These are phyloP conservation scores for Mycena floridula DNA, from an alignment of 768 basidiomycete genomes.

Conservation along the genomic window DNA sequence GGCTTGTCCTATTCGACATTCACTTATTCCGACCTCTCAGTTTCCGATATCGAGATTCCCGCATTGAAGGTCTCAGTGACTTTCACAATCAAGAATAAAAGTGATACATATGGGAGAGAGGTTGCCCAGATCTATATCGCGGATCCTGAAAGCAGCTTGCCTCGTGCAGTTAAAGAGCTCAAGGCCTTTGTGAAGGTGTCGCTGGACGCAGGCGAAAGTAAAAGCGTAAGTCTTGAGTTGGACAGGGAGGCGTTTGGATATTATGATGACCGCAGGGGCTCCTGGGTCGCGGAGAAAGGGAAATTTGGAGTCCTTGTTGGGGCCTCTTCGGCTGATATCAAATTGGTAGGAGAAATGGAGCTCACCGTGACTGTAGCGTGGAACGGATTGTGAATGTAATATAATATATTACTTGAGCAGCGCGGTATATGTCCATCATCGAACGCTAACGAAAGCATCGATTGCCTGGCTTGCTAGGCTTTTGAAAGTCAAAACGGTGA, in stretches of 20 bases:
- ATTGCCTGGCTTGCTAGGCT: too few relatives aligned
- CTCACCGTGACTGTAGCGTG: conserved; percentile 30
- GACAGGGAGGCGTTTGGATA: conserved; percentile 44
- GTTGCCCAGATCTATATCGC: conserved; percentile 43
- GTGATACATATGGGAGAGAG: conserved; percentile 38
- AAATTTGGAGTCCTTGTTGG: conserved; percentile 39
- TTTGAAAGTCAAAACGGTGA: too few relatives aligned
- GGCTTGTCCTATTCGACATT: conserved; percentile 60
- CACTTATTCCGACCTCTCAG: conserved; percentile 36
- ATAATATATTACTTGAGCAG: too few relatives aligned
- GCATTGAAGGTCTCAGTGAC: conserved; percentile 29
- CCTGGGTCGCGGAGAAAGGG: conserved; percentile 46
- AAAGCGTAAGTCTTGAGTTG: conserved; percentile 29
- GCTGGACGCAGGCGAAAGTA: conserved; percentile 36
- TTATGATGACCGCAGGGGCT: conserved; percentile 34
- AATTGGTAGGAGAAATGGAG: conserved; percentile 27
- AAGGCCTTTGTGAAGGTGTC: conserved; percentile 43
- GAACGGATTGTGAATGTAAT: conserved; percentile 32
- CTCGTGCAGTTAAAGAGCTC: conserved; percentile 39
- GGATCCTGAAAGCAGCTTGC: conserved; percentile 33
- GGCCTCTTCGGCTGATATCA: conserved; percentile 37
- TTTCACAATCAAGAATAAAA: conserved; percentile 40
- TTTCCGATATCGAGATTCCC: conserved; percentile 22
- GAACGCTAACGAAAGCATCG: too few relatives aligned
- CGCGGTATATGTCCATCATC: too few relatives aligned